Evolutionary conservation across 1,284 basidiomycete species (phyloP), one percentile per base, ranked within the genome.

Genomic region (Bothia castanella): DNA sequence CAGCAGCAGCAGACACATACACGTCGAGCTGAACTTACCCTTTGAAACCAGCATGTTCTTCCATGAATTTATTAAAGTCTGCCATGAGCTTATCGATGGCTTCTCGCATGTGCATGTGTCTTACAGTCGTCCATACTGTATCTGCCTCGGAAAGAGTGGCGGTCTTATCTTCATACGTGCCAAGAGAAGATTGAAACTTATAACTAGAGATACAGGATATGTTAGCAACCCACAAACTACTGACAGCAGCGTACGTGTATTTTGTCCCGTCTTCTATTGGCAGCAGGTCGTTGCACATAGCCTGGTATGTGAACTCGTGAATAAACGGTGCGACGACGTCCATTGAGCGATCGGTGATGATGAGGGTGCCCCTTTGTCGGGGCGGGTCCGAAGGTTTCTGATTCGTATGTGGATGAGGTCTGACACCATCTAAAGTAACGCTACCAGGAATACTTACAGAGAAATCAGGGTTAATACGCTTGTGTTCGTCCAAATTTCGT

Each of bases 241-340:
- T 13, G 25, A 38, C 14, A 19, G 47, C 16, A 32, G 74, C 86
- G 58, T 68, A 97, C 87, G 80, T 85, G 71, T 98, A 99, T 67
- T 79, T 85, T 4, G 77, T 79, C 23, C 94, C 96, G 56, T 94
- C 83, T 51, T 91, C 81, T 51, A 99, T 91, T 17, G 87, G 83
- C 2, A 99, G 77, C 27, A 99, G 71, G 68, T 99, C 97, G 61
- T 96, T 94, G 45, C 86, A 88, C 97, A 99, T 99, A 1, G 97
- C 96, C 69, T 99, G 97, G 68, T 99, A 99, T 35, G 94, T 97
- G 66, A 99, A 99, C 64, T 99, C 97, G 67, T 99, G 97, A 39
- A 98, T 69, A 56, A 98, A 81, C 0, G 97, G 96, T 1, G 92
- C 88, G 16, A 89, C 69, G 54, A 87, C 85, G 70, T 99, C 97